These are phyloP conservation scores for Fusarium brevicatenulatum DNA, from an alignment of 2,329 filamentous ascomycete genomes.

Conservation along the genomic window DNA sequence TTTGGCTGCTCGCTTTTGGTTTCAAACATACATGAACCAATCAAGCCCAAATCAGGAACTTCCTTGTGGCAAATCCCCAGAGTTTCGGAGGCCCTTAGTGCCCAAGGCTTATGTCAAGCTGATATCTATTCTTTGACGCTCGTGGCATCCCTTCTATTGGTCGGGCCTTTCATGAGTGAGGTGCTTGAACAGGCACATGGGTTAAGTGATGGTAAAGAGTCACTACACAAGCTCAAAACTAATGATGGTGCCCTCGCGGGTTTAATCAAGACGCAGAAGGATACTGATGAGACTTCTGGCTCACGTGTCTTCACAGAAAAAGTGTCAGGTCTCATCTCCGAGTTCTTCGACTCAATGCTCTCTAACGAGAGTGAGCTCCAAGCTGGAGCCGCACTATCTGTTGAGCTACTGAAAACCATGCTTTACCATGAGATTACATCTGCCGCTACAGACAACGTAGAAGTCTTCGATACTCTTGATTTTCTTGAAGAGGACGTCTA, in stretches of 20 bases:
- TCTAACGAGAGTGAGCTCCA: neutral
- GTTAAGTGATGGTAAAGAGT: neutral
- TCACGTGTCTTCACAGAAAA: neutral
- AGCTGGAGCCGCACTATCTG: neutral
- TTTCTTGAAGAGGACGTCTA: accelerated
- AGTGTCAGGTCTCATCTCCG: neutral
- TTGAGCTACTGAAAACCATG: neutral
- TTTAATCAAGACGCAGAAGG: neutral
- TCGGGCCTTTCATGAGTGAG: neutral
- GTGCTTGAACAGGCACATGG: accelerated
- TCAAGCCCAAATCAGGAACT: neutral
- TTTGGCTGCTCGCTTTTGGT: neutral
- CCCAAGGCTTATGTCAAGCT: neutral
- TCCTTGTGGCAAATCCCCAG: neutral
- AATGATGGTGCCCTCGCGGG: neutral
- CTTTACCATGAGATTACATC: neutral
- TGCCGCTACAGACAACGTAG: neutral
- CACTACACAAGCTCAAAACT: neutral
- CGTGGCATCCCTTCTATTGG: neutral
- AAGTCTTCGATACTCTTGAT: neutral
- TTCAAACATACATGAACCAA: neutral
- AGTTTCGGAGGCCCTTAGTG: neutral
- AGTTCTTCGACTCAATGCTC: neutral
- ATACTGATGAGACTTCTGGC: neutral
- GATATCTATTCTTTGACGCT: neutral